A percentile compares a stretch with the other conserved stretches of the same genome.
These are phyloP conservation scores for Leccinum fibrillosum DNA, from an alignment of 768 basidiomycete genomes.

Conservation along the genomic window DNA sequence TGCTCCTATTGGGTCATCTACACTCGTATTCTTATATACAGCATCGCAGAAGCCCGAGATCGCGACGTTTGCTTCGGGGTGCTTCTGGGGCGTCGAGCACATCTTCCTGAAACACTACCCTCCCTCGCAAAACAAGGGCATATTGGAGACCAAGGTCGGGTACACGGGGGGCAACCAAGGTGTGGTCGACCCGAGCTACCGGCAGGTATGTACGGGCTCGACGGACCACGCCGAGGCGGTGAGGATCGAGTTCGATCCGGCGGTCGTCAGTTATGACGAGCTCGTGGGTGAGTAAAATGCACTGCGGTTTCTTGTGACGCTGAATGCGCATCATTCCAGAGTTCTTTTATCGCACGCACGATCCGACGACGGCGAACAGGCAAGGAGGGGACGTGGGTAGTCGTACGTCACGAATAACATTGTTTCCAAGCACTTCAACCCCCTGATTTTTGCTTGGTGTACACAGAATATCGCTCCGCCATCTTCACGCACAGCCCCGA, in stretches of 20 bases:
- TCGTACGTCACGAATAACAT: constrained; percentile 51
- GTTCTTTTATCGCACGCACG: constrained; percentile 94
- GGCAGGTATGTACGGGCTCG: constrained; percentile 69
- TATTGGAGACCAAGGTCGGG: constrained; percentile 71
- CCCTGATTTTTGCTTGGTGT: not conserved
- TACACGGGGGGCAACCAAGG: constrained; percentile 70
- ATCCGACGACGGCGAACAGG: constrained; percentile 78
- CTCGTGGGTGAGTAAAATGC: constrained; percentile 48
- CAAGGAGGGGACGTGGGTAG: constrained; percentile 79
- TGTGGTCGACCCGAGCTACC: constrained; percentile 60
- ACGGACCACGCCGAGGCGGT: constrained; percentile 91
- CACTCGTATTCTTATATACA: too few species aligned
- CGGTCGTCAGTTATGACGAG: constrained; percentile 73
- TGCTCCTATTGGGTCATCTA: too few species aligned
- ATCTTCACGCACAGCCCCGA: constrained; percentile 80
- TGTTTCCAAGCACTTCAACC: not conserved
- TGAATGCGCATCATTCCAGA: constrained; percentile 40
- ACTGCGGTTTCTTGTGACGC: too few species aligned
- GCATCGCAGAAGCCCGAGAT: constrained; percentile 44
- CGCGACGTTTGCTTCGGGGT: constrained; percentile 54
- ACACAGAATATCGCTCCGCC: constrained; percentile 84
- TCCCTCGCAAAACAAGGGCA: constrained; percentile 66
- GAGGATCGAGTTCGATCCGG: constrained; percentile 82
- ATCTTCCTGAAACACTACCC: constrained; percentile 81
- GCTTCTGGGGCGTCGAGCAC: constrained; percentile 87